Conservation (phyloP, 345 rosid species). For the Microcos paniculata region DNA sequence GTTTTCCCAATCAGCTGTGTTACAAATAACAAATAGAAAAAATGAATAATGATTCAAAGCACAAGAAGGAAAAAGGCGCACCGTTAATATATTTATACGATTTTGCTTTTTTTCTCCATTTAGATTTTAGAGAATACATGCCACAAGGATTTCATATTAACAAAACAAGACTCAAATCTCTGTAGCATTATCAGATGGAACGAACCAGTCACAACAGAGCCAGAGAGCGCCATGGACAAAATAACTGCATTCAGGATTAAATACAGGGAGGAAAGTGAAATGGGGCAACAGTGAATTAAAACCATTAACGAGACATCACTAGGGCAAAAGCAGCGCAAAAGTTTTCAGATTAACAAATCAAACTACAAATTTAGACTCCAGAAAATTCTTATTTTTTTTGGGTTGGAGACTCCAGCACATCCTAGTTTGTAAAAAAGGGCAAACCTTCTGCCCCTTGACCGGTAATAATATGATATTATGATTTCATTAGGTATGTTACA, state of each 20-base stretch:
- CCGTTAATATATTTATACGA: not conserved
- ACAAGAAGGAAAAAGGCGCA: not conserved
- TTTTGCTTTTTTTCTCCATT: constrained; percentile 3
- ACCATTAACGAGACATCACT: not conserved
- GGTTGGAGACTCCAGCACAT: not conserved
- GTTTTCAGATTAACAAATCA: not conserved
- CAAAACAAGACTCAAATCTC: not conserved
- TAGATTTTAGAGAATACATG: not conserved
- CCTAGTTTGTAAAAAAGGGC: not conserved
- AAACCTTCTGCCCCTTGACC: not conserved
- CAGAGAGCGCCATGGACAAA: not conserved
- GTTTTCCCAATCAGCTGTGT: constrained; percentile 88
- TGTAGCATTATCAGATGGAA: not conserved
- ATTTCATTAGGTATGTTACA: not conserved
- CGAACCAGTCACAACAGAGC: not conserved
- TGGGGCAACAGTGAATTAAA: not conserved
- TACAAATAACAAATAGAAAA: constrained; percentile 9
- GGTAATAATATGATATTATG: not conserved
- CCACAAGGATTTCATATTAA: not conserved
- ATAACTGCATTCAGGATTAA: not conserved
- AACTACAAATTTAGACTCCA: not conserved
- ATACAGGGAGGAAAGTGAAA: not conserved
- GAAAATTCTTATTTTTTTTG: not conserved
- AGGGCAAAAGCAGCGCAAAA: not conserved
- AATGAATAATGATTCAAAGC: not conserved